Evolutionary conservation across 2,329 filamentous ascomycete genomes (phyloP), one percentile per base, ranked within the genome.

Genomic region (Orbilia oligospora): DNA sequence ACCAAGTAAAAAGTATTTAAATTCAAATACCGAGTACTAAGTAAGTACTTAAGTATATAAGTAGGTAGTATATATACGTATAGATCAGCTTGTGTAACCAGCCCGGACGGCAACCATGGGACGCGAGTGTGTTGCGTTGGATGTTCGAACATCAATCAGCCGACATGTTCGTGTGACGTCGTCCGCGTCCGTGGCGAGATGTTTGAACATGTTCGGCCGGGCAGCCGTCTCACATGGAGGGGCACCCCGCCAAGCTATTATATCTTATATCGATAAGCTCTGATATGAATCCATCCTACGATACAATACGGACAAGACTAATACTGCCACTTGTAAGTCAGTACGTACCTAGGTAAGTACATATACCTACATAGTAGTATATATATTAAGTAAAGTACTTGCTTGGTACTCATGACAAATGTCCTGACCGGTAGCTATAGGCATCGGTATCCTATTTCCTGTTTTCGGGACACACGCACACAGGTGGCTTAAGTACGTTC

Each of bases 141-240:
- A 55, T 38, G 30, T 41, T 27, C n/a, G 36, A 46, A 46, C 18
- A n/a, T 9, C 27, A 20, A 71, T 71, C 63, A 80, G 61, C 70
- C 70, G 76, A 80, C 76, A 71, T 66, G 63, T 61, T 68, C 72
- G 73, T 63, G 76, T 67, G 71, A 79, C 69, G 48, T 56, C 67
- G 73, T 63, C 49, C 36, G 30, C 48, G 41, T 30, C 49, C 22
- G n/a, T n/a, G n/a, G n/a, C n/a, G 41, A 56, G 41, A 41, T 51
- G 41, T 56, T 22, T 41, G n/a, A n/a, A n/a, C n/a, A n/a, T n/a
- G n/a, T n/a, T n/a, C n/a, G n/a, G n/a, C n/a, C n/a, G n/a, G 36
- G 48, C 30, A 5, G 22, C 33, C n/a, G 48, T 55, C 48, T 48
- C 65, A 70, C 65, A 65, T 76, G 64, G 69, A 61, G 70, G 70